Conservation (phyloP, 371 early-diverging fungal species). For the Mortierella sp. region DNA sequence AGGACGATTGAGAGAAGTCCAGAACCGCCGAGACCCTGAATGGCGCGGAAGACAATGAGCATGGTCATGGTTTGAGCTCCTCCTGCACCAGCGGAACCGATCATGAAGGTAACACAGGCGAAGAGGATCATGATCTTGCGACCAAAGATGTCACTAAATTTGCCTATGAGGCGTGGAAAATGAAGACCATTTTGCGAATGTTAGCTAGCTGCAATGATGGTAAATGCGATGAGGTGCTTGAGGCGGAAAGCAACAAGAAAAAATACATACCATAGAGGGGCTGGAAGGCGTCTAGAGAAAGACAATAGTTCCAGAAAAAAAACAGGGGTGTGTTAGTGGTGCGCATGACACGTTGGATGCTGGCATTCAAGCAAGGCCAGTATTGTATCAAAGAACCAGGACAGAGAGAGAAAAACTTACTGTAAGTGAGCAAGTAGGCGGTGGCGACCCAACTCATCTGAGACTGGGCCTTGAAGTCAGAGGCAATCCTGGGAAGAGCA, state of each 20-base stretch:
- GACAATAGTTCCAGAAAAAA: background rate
- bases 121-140: slow-evolving; percentile 68
- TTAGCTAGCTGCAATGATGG: background rate
- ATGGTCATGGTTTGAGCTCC: slow-evolving; percentile 68
- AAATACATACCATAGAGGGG: slow-evolving; percentile 17
- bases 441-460: slow-evolving; percentile 80
- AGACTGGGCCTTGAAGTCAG: slow-evolving; percentile 71
- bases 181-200: background rate
- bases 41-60: slow-evolving; percentile 73
- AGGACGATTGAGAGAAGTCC: slow-evolving; percentile 77
- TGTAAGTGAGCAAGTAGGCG: slow-evolving; percentile 61
- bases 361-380: background rate
- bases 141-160: slow-evolving; percentile 72
- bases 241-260: background rate
- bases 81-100: slow-evolving; percentile 68
- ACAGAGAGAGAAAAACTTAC: slow-evolving; percentile 29
- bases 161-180: slow-evolving; percentile 27
- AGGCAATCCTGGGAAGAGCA: slow-evolving; percentile 76
- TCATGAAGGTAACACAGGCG: slow-evolving; percentile 62
- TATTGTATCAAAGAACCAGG: too few species aligned
- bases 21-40: slow-evolving; percentile 78
- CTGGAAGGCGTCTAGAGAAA: slow-evolving; percentile 15
- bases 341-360: background rate
- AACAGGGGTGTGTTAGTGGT: background rate
- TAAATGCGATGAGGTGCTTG: background rate